Conservation (phyloP, 108 stramenopile species). For the Pseudonitzschia multiseries region DNA sequence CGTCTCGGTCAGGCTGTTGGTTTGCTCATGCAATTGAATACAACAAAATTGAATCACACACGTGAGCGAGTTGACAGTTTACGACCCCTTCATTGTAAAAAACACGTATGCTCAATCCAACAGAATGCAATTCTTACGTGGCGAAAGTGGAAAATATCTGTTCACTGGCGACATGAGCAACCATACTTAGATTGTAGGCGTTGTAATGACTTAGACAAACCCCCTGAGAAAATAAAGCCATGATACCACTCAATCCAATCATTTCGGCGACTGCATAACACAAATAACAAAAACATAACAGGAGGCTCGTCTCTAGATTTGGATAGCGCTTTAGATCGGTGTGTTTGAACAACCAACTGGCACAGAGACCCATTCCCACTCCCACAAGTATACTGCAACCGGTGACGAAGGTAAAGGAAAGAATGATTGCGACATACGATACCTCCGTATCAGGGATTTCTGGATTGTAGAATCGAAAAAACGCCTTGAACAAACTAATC, state of each 20-base stretch:
- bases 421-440: slow-evolving; percentile 68
- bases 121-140: slow-evolving; percentile 17
- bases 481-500: slow-evolving; percentile 95
- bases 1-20: slow-evolving; percentile 77
- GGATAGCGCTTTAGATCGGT: slow-evolving; percentile 83
- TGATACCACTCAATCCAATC: slow-evolving; percentile 88
- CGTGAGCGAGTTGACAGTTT: neutral
- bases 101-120: no score
- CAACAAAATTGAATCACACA: neutral
- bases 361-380: slow-evolving; percentile 80
- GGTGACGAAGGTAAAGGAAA: slow-evolving; percentile 68
- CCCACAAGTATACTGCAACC: slow-evolving; percentile 80
- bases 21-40: neutral
- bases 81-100: no score
- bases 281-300: slow-evolving; percentile 94
- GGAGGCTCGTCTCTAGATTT: slow-evolving; percentile 89
- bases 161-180: slow-evolving; percentile 84
- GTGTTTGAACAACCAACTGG: slow-evolving; percentile 88
- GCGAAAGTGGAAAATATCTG: slow-evolving; percentile 94
- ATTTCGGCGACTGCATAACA: slow-evolving; percentile 93
- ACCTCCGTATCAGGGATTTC: slow-evolving; percentile 65
- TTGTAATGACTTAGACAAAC: slow-evolving; percentile 94
- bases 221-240: slow-evolving; percentile 96
- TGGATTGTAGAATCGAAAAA: slow-evolving; percentile 79
- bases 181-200: slow-evolving; percentile 87